phyloP scores from a whole-genome alignment of 1,139 yeast genomes.

The Candida sojae region DNA sequence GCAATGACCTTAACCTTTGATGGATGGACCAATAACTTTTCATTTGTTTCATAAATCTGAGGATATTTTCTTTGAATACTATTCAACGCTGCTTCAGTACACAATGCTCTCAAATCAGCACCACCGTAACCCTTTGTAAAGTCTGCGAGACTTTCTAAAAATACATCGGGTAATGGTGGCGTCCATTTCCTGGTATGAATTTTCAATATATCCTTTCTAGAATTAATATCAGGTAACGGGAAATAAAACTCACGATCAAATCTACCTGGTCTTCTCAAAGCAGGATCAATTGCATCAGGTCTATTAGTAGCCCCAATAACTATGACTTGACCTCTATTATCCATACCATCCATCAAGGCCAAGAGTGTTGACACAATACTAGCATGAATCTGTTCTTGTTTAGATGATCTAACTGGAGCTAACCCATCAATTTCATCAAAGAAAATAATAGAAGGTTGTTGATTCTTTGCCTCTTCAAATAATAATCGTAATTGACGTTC shows the following conservation, averaged over 20 bases:
- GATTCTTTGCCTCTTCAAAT: conserved; percentile 94
- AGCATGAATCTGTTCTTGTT: conserved; percentile 98
- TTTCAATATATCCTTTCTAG: conserved; percentile 73
- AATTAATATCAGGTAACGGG: conserved; percentile 83
- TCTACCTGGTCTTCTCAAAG: conserved; percentile 94
- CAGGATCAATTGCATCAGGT: conserved; percentile 98
- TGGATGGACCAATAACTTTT: conserved; percentile 76
- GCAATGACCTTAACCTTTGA: conserved; percentile 73
- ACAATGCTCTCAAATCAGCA: conserved; percentile 91
- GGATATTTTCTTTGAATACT: conserved; percentile 93
- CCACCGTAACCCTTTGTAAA: conserved; percentile 98
- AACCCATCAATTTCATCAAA: conserved; percentile 98
- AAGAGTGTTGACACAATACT: conserved; percentile 91
- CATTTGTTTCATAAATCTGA: conserved; percentile 79
- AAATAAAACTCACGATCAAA: conserved; percentile 96
- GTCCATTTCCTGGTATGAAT: conserved; percentile 92
- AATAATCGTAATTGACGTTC: conserved; percentile 88
- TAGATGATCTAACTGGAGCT: conserved; percentile 96
- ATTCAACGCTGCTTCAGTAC: conserved; percentile 93
- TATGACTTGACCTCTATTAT: conserved; percentile 91
- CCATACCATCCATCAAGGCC: conserved; percentile 99
- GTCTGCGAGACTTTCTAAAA: conserved; percentile 68
- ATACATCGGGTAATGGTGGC: conserved; percentile 62
- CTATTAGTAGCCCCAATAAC: conserved; percentile 98
- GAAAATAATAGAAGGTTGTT: conserved; percentile 93